Conservation (phyloP, 2,329 filamentous ascomycete species). For the Penicillium rolfsii region DNA sequence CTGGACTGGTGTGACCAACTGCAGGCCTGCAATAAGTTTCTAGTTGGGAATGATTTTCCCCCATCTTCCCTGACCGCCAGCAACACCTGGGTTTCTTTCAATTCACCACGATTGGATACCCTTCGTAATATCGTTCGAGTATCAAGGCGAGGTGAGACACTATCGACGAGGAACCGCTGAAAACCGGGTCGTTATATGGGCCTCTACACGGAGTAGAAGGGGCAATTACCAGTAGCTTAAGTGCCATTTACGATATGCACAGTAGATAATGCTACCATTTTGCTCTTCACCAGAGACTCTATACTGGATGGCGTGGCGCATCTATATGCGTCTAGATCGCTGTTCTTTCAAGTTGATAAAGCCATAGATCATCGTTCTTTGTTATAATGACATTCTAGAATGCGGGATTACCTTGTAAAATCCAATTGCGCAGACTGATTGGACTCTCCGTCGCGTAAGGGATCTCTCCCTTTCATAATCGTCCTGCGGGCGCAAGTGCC, state of each 20-base stretch:
- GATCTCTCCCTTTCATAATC: slow-evolving; percentile 15
- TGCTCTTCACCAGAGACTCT: neutral
- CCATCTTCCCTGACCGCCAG: neutral
- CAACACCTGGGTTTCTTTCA: neutral
- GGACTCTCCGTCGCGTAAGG: slow-evolving; percentile 5
- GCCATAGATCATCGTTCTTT: neutral
- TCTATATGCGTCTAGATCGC: neutral
- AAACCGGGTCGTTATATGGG: neutral
- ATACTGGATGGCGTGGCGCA: neutral
- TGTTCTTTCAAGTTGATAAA: neutral
- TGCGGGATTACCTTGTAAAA: neutral
- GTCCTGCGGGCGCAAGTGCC: slow-evolving; percentile 20
- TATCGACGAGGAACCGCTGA: neutral
- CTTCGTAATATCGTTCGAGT: neutral
- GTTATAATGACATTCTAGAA: neutral
- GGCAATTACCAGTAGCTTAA: neutral
- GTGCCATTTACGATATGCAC: neutral
- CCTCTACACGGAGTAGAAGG: neutral
- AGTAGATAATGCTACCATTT: too few relatives aligned
- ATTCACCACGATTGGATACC: neutral
- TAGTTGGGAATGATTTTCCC: neutral
- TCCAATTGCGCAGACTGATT: neutral
- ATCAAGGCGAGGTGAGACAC: neutral
- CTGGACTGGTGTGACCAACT: neutral
- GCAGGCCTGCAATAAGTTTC: neutral